phyloP scores from a whole-genome alignment of 1,284 basidiomycete genomes.

The Laetiporus sulphureus region DNA sequence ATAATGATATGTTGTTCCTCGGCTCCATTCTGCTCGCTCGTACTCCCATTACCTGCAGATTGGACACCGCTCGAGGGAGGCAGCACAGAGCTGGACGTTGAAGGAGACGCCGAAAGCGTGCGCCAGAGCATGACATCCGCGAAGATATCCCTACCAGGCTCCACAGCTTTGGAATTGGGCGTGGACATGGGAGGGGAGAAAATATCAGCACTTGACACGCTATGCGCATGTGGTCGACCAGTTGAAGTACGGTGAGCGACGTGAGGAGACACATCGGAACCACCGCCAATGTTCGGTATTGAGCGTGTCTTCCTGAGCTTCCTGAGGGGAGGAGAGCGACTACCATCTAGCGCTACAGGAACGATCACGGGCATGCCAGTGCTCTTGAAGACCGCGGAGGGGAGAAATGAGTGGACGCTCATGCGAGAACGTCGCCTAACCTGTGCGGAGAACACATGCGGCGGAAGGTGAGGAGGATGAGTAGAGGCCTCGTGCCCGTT shows the following conservation, averaged over 20 bases:
- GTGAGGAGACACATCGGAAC: slow-evolving; percentile 7
- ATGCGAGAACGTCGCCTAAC: slow-evolving; percentile 55
- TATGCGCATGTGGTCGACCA: slow-evolving; percentile 65
- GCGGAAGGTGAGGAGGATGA: neutral
- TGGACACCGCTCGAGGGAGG: slow-evolving; percentile 31
- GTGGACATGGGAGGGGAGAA: slow-evolving; percentile 28
- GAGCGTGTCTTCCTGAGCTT: slow-evolving; percentile 65
- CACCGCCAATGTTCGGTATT: slow-evolving; percentile 41
- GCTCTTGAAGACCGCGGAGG: slow-evolving; percentile 44
- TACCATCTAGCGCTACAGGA: slow-evolving; percentile 18
- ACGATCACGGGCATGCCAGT: slow-evolving; percentile 21
- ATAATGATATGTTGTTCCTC: slow-evolving; percentile 26
- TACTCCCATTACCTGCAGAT: slow-evolving; percentile 18
- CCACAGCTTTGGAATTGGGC: slow-evolving; percentile 1
- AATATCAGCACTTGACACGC: slow-evolving; percentile 66
- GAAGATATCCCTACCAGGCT: slow-evolving; percentile 48
- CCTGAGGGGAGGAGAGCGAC: slow-evolving; percentile 31
- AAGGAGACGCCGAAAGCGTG: slow-evolving; percentile 31
- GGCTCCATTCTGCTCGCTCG: slow-evolving; percentile 9
- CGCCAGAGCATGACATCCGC: slow-evolving; percentile 60
- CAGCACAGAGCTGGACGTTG: slow-evolving; percentile 25
- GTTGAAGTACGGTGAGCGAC: slow-evolving; percentile 20
- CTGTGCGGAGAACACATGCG: slow-evolving; percentile 9
- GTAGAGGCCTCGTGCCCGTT: slow-evolving; percentile 12
- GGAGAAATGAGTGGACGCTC: slow-evolving; percentile 59